Percentiles rank a stretch among this genome's conserved stretches.
phyloP scores from a whole-genome alignment of 768 basidiomycete species.

The Tephrocybe sp. region DNA sequence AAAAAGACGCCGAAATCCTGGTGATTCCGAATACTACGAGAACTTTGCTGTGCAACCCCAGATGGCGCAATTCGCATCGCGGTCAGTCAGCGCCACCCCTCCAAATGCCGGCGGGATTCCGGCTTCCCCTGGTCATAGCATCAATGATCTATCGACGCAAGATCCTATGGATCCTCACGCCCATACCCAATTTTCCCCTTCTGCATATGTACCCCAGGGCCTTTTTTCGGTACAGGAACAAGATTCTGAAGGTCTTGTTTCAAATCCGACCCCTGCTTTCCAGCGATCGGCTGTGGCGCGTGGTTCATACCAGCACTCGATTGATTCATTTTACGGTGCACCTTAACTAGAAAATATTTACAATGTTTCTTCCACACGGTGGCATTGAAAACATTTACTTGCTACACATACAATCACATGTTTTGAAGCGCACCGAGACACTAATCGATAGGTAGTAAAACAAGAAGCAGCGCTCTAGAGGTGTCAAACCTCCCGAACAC shows the following conservation, averaged over 20 bases:
- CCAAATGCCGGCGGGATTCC: conserved; percentile 3
- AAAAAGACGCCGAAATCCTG: conserved; percentile 21
- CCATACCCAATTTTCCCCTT: conserved; percentile 2
- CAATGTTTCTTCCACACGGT: not conserved
- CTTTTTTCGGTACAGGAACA: conserved; percentile 14
- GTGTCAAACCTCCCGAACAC: too few relatives aligned
- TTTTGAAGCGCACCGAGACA: too few relatives aligned
- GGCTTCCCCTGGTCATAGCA: conserved; percentile 28
- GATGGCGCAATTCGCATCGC: conserved; percentile 12
- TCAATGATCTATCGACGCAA: conserved; percentile 17
- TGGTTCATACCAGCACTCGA: conserved; percentile 31
- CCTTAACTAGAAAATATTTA: not conserved
- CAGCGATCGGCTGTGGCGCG: conserved; percentile 13
- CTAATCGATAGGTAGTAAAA: too few relatives aligned
- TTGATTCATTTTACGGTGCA: conserved; percentile 44
- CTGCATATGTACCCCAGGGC: conserved; percentile 9
- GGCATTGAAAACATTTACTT: not conserved
- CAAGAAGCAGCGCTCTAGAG: too few relatives aligned
- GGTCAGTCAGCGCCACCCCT: conserved; percentile 9
- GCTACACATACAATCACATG: not conserved
- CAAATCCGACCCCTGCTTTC: not conserved
- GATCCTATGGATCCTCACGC: conserved; percentile 29
- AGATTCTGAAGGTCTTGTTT: not conserved
- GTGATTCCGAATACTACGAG: conserved; percentile 28
- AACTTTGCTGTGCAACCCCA: conserved; percentile 14